Evolutionary conservation across 2,329 filamentous ascomycete genomes (phyloP).

Genomic region (Graphiopsis chlorocephala): DNA sequence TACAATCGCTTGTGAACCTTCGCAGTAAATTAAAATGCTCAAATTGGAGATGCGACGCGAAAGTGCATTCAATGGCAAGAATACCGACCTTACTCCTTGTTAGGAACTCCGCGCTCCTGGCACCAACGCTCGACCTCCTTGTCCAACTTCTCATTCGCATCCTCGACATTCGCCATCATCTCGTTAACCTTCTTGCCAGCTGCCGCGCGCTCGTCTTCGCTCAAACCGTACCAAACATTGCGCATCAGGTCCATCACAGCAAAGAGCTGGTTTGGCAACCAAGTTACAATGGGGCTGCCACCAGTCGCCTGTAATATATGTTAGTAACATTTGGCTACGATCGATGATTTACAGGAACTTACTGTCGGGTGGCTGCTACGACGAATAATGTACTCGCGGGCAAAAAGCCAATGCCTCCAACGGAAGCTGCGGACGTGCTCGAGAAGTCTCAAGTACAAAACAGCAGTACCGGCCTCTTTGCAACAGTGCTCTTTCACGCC

Average conservation of each 20-base stretch:
- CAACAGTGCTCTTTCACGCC: conserved; percentile 57
- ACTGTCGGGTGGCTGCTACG: conserved; percentile 67
- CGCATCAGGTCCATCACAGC: conserved; percentile 72
- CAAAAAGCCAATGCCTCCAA: conserved; percentile 84
- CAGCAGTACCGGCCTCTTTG: conserved; percentile 33
- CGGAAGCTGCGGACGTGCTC: conserved; percentile 78
- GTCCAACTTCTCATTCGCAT: conserved; percentile 63
- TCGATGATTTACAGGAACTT: neutral
- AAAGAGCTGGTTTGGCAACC: conserved; percentile 77
- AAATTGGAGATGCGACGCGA: neutral
- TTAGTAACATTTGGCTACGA: neutral
- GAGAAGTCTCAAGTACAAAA: conserved; percentile 51
- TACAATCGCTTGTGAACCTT: neutral
- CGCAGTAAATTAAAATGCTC: neutral
- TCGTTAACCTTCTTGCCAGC: conserved; percentile 32
- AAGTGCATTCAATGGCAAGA: neutral
- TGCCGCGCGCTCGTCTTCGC: conserved; percentile 18
- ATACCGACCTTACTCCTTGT: neutral
- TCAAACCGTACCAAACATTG: conserved; percentile 49
- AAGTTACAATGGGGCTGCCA: conserved; percentile 78
- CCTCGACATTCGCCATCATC: conserved; percentile 65
- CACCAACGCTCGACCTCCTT: conserved; percentile 78
- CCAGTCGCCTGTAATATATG: conserved; percentile 58
- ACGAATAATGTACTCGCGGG: conserved; percentile 79
- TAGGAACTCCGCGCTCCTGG: conserved; percentile 8